A percentile compares a stretch with the other conserved stretches of the same genome.
phyloP scores from a whole-genome alignment of 306 rosid species.

The Glycine soja region DNA sequence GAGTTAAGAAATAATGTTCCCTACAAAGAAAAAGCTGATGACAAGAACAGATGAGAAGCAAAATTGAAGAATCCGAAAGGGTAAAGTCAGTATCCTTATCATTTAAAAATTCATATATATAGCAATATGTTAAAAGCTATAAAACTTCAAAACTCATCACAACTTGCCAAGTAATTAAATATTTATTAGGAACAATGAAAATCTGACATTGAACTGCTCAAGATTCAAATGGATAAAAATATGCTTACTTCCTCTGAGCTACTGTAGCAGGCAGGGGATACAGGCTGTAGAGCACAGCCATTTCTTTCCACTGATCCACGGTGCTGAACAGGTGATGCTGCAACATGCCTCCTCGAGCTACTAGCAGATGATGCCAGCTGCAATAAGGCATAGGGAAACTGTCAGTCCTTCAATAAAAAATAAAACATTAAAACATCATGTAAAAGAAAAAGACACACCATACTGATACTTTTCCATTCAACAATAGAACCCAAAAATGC shows the following conservation, averaged over 20 bases:
- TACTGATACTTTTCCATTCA: slow-evolving; percentile 12
- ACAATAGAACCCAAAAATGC: slow-evolving; percentile 5
- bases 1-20: slow-evolving; percentile 6
- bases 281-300: slow-evolving; percentile 48
- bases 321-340: slow-evolving; percentile 50
- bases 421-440: background rate
- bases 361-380: slow-evolving; percentile 55
- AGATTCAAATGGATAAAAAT: slow-evolving; percentile 16
- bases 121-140: slow-evolving; percentile 2
- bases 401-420: slow-evolving; percentile 13
- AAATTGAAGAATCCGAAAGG: slow-evolving; percentile 9
- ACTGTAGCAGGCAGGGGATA: slow-evolving; percentile 60
- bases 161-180: slow-evolving; percentile 3
- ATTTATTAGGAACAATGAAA: slow-evolving; percentile 3
- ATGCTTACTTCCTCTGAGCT: slow-evolving; percentile 64
- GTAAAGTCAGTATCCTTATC: background rate
- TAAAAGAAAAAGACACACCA: background rate
- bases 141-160: background rate
- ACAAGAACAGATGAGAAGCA: background rate
- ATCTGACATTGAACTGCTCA: background rate
- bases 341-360: slow-evolving; percentile 49
- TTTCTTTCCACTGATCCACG: slow-evolving; percentile 51
- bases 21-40: background rate
- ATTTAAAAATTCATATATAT: background rate
- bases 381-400: slow-evolving; percentile 42